Evolutionary conservation across 371 early-diverging fungal species (phyloP).

Genomic region (Mortierella sp.): DNA sequence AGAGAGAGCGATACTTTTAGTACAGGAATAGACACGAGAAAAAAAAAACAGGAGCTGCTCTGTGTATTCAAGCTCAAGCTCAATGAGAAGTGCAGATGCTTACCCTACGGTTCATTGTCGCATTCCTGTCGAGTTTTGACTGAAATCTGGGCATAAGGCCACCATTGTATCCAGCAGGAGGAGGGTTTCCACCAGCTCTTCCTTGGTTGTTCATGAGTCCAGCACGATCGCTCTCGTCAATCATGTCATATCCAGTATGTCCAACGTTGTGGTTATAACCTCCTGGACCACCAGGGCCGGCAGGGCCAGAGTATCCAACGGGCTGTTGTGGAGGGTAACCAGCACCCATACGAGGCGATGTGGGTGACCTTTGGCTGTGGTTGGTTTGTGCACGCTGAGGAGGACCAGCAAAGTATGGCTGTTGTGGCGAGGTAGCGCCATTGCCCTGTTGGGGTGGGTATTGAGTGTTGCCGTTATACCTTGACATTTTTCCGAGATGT

Average conservation of each 20-base stretch:
- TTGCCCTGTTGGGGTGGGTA: slow-evolving; percentile 28
- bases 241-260: slow-evolving; percentile 32
- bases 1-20: not conserved
- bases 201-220: slow-evolving; percentile 35
- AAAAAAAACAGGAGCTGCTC: slow-evolving; percentile 6
- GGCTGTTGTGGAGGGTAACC: slow-evolving; percentile 17
- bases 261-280: slow-evolving; percentile 18
- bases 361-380: slow-evolving; percentile 26
- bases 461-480: slow-evolving; percentile 23
- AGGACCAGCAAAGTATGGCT: slow-evolving; percentile 24
- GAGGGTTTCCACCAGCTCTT: slow-evolving; percentile 32
- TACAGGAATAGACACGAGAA: not conserved
- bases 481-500: slow-evolving; percentile 15
- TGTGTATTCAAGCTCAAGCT: not conserved
- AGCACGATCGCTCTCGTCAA: slow-evolving; percentile 31
- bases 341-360: slow-evolving; percentile 19
- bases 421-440: slow-evolving; percentile 10
- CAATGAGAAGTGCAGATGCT: not conserved
- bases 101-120: slow-evolving; percentile 45
- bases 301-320: slow-evolving; percentile 31
- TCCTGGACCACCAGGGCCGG: slow-evolving; percentile 6
- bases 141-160: not conserved
- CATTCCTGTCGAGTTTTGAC: slow-evolving; percentile 33
- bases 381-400: slow-evolving; percentile 26
- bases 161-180: slow-evolving; percentile 1